Percentiles rank a stretch among this genome's conserved stretches.
phyloP scores from a whole-genome alignment of 352 stramenopile species.

The Phytopythium kandeliae region DNA sequence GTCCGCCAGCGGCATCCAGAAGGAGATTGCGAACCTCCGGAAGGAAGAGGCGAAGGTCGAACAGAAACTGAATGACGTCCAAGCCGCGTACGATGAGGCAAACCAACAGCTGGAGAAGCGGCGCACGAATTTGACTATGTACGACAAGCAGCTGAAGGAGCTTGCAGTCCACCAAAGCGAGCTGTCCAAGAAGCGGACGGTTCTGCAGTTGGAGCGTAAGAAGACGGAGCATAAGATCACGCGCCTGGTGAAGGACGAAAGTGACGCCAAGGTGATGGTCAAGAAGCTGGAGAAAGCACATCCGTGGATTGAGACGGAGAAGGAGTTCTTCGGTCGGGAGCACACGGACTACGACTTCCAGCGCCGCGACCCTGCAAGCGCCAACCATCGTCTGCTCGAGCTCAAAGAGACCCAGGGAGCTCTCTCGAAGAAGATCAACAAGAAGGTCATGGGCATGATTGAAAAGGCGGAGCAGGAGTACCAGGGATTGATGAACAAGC shows the following conservation, averaged over 20 bases:
- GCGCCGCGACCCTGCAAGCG: conserved; percentile 76
- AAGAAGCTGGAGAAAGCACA: conserved; percentile 92
- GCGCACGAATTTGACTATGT: conserved; percentile 69
- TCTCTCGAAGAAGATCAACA: conserved; percentile 99
- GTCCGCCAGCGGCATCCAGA: conserved; percentile 40
- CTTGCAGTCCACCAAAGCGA: conserved; percentile 76
- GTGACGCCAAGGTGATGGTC: conserved; percentile 86
- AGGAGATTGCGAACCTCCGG: conserved; percentile 49
- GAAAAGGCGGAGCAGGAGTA: conserved; percentile 99
- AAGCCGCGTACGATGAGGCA: conserved; percentile 54
- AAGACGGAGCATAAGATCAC: conserved; percentile 92
- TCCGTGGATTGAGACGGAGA: conserved; percentile 97
- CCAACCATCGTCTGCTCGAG: conserved; percentile 83
- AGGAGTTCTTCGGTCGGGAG: conserved; percentile 95
- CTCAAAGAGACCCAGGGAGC: conserved; percentile 92
- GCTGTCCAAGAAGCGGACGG: conserved; percentile 81
- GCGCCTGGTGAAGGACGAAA: conserved; percentile 92
- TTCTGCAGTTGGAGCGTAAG: conserved; percentile 93
- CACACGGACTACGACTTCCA: conserved; percentile 99
- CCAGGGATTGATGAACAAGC: conserved; percentile 97
- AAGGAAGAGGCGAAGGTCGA: conserved; percentile 71
- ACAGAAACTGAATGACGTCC: conserved; percentile 55
- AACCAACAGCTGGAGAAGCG: conserved; percentile 64
- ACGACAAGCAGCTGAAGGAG: conserved; percentile 90
- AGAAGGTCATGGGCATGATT: conserved; percentile 99